Evolutionary conservation across 257 asterid species (phyloP), one percentile per base, ranked within the genome.

Genomic region (Solanum ossicruentum): DNA sequence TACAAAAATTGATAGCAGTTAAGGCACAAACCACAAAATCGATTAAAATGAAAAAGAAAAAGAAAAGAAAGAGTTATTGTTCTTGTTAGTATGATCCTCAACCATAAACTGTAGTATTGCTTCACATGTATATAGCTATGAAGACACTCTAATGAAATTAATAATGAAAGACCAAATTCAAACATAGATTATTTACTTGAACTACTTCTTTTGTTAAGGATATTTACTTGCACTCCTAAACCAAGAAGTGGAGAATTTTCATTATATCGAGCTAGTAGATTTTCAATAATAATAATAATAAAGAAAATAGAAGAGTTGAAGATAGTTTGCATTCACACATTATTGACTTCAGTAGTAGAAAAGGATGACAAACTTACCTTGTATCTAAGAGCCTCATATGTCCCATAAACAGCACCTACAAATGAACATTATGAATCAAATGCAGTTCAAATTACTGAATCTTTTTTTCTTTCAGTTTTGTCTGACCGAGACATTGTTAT

Each of bases 341-440:
- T 72, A 12, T 20, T 71, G 20, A 71, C 52, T 18, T 41, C 1
- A 18, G 55, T 41, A 23, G 57, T 9, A 54, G 49, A 26, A 52
- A 52, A 79, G 32, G 69, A 80, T 23, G 3, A 61, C 32, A 54
- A 83, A 12, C 36, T 87, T 85, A 90, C 96, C 96, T 91, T 93
- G 89, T 82, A 89, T 85, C 93, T 88, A 85, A 91, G 85, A 87
- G 94, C 96, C 88, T 93, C 94, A 77, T 91, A 93, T 39, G 94
- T 93, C 87, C 96, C 94, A 88, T 91, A 93, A 75, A 93, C 94
- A 85, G 93, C 94, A 86, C 94, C 96, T 93, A 92, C 82, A 83
- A 73, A 45, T 21, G 43, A 73, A 21, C 13, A 45, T n/a, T 5
- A 73, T 3, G 12, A 21, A 13, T 73, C 4, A 73, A 73, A 47